Evolutionary conservation across 2,329 filamentous ascomycete genomes (phyloP), one percentile per base, ranked within the genome.

Genomic region (Penicillium paneum): DNA sequence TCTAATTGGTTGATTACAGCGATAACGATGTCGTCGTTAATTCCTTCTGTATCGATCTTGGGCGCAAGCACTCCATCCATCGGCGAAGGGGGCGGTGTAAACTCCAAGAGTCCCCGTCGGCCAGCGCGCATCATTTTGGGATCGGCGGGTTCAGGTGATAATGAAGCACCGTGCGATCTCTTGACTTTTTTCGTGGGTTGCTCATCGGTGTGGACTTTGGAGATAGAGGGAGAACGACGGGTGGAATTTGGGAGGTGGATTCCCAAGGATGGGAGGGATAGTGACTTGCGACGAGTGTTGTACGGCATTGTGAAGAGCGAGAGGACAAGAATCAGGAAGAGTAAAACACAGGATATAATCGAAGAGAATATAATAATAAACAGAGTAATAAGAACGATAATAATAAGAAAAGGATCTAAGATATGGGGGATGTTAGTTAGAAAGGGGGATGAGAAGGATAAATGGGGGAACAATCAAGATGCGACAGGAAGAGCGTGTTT

Each of bases 11-110:
- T 77, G 67, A 97, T 90, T 45, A 95, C 91, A 15, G 86, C 91
- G 70, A 95, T 88, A 48, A 99, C 93, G 65, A 99, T 96, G 68
- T 96, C 91, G 73, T 99, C 94, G 70, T 92, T 91, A 74, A 97
- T 92, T 36, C 85, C 84, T 61, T 91, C 87, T 48, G 91, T 83
- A 71, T 95, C 89, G 68, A 94, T 83, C 69, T 86, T 87, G 53
- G 57, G 71, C 55, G 77, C 75, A 55, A 67, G 64, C 61, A 62
- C 70, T 60, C 67, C 77, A 45, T 81, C 78, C 55, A 79, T 79
- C 40, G 89, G 89, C 54, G 90, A 92, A 1, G 88, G 88, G 54
- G 89, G 89, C 60, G 91, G 91, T 51, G 91, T 96, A 70, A 90
- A 81, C 67, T 91, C 85, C 69, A 83, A 78, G 64, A 78, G 80